phyloP scores from a whole-genome alignment of 306 rosid species.

The Mucuna pruriens region DNA sequence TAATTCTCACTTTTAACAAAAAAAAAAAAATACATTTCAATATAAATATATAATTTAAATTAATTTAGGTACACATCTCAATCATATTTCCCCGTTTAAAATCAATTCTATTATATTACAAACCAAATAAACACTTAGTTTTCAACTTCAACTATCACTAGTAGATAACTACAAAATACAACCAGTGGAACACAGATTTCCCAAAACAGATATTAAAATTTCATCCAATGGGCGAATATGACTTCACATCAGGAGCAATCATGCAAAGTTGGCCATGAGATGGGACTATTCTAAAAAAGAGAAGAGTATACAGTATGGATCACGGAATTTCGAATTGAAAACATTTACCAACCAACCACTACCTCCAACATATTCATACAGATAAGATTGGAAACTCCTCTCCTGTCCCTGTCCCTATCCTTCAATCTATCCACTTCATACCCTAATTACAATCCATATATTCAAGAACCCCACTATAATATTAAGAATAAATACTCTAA shows the following conservation, averaged over 20 bases:
- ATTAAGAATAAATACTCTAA: not conserved
- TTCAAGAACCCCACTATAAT: not conserved
- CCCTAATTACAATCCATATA: not conserved
- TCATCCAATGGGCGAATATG: not conserved
- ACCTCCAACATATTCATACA: not conserved
- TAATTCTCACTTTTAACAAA: not conserved
- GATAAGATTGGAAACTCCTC: slow-evolving; percentile 35
- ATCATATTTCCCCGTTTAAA: not conserved
- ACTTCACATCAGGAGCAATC: not conserved
- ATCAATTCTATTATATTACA: not conserved
- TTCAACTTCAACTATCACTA: not conserved
- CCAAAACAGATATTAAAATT: not conserved
- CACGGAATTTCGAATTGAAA: not conserved
- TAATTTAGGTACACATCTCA: not conserved
- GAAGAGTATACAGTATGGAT: not conserved
- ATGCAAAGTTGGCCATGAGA: slow-evolving; percentile 28
- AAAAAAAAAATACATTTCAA: too few species aligned
- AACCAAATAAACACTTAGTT: not conserved
- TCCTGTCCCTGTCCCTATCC: not conserved
- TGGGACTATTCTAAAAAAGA: not conserved
- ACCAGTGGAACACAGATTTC: not conserved
- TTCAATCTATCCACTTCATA: not conserved
- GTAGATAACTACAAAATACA: not conserved
- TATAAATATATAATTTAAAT: too few species aligned
- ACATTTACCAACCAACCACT: slow-evolving; percentile 6